Conservation (phyloP, 2,329 filamentous ascomycete species). For the Cladorrhinum sp. region DNA sequence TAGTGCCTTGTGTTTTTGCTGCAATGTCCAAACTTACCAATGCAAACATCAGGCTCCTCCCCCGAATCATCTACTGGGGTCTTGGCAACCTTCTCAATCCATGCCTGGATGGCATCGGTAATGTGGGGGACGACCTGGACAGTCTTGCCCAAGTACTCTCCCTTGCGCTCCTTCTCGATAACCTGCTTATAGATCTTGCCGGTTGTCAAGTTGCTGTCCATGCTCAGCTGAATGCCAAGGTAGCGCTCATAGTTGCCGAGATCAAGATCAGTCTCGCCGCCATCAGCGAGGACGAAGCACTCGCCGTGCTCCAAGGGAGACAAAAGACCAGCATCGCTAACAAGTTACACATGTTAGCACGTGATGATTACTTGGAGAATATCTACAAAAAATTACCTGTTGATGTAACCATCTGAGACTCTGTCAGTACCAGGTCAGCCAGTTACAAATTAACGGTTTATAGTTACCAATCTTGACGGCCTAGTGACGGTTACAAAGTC, state of each 20-base stretch:
- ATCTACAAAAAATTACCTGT: neutral
- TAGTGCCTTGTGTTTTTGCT: neutral
- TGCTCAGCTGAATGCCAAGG: slow-evolving; percentile 74
- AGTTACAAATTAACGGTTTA: neutral
- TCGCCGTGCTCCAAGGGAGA: slow-evolving; percentile 62
- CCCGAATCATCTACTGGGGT: slow-evolving; percentile 83
- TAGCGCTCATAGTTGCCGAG: slow-evolving; percentile 63
- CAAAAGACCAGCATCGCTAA: slow-evolving; percentile 6
- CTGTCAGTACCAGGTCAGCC: neutral
- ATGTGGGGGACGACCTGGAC: slow-evolving; percentile 92
- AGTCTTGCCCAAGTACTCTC: slow-evolving; percentile 82
- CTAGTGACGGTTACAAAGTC: neutral
- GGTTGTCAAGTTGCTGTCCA: slow-evolving; percentile 94
- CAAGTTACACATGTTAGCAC: neutral
- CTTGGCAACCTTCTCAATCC: slow-evolving; percentile 81
- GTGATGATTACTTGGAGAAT: neutral
- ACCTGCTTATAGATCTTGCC: slow-evolving; percentile 94
- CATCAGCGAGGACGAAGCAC: slow-evolving; percentile 67
- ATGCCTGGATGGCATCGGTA: slow-evolving; percentile 87
- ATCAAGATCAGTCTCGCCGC: slow-evolving; percentile 47
- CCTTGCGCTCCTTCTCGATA: slow-evolving; percentile 64
- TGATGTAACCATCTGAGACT: neutral
- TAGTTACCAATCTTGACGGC: slow-evolving; percentile 6
- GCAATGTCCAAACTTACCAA: slow-evolving; percentile 55
- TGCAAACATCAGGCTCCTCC: slow-evolving; percentile 85